A percentile compares a stretch with the other conserved stretches of the same genome.
These are phyloP conservation scores for Exophiala lecanii-corni DNA, from an alignment of 2,329 filamentous ascomycete genomes.

Conservation along the genomic window DNA sequence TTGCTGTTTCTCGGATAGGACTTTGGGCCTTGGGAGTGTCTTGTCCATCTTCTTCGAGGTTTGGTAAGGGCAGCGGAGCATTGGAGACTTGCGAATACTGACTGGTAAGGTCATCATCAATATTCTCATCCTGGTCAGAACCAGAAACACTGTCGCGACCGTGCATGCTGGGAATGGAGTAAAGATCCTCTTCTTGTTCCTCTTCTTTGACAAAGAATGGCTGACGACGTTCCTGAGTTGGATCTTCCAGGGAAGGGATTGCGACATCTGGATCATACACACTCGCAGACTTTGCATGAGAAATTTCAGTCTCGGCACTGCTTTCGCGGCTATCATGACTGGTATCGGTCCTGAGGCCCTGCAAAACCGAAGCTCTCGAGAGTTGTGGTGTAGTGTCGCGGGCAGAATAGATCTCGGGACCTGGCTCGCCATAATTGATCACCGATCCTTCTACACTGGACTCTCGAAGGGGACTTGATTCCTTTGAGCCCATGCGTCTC, in stretches of 20 bases:
- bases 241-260: slow-evolving; percentile 77
- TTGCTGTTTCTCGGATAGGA: slow-evolving; percentile 20
- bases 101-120: slow-evolving; percentile 46
- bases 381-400: slow-evolving; percentile 53
- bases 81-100: slow-evolving; percentile 49
- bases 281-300: background rate
- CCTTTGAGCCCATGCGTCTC: slow-evolving; percentile 51
- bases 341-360: slow-evolving; percentile 63
- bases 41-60: slow-evolving; percentile 38
- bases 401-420: slow-evolving; percentile 56
- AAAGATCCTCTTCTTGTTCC: slow-evolving; percentile 60
- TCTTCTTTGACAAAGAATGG: slow-evolving; percentile 63
- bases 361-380: slow-evolving; percentile 87
- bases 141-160: slow-evolving; percentile 42
- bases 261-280: slow-evolving; percentile 78
- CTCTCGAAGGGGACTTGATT: slow-evolving; percentile 36
- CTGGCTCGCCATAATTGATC: slow-evolving; percentile 23
- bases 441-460: slow-evolving; percentile 30
- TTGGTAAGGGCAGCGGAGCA: slow-evolving; percentile 22
- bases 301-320: slow-evolving; percentile 49
- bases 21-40: slow-evolving; percentile 42
- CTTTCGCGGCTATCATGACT: slow-evolving; percentile 48
- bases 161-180: slow-evolving; percentile 64
- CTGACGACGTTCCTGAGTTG: slow-evolving; percentile 33
- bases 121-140: slow-evolving; percentile 24